Percentiles rank a stretch among this genome's conserved stretches.
Conservation (phyloP, 2,329 filamentous ascomycete species). For the Didymella segeticola region DNA sequence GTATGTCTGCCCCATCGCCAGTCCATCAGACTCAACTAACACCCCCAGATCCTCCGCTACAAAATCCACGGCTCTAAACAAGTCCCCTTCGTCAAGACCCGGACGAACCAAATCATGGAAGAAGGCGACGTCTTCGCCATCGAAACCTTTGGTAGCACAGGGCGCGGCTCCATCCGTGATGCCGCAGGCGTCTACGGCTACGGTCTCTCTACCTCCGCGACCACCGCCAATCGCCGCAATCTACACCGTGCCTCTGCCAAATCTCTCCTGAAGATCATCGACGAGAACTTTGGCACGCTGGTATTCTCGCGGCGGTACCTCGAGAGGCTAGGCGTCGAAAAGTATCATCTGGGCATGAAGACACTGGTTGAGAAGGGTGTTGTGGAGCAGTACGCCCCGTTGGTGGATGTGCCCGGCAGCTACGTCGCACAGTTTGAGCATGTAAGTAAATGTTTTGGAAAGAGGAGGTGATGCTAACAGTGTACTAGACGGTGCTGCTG, state of each 20-base stretch:
- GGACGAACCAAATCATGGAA: constrained; percentile 92
- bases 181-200: constrained; percentile 71
- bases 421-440: constrained; percentile 96
- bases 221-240: constrained; percentile 53
- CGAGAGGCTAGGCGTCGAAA: constrained; percentile 85
- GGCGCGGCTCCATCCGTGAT: constrained; percentile 82
- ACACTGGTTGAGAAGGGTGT: constrained; percentile 81
- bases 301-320: constrained; percentile 89
- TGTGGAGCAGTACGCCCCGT: constrained; percentile 85
- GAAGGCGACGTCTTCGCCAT: constrained; percentile 95
- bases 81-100: constrained; percentile 87
- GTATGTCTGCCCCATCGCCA: not conserved
- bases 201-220: constrained; percentile 52
- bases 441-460: constrained; percentile 65
- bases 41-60: constrained; percentile 72
- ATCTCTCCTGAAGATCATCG: constrained; percentile 82
- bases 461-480: constrained; percentile 13
- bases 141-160: constrained; percentile 93
- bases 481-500: constrained; percentile 41
- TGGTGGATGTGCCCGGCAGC: constrained; percentile 88
- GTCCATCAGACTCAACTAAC: not conserved
- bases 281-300: constrained; percentile 92
- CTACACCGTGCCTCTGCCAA: constrained; percentile 81
- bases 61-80: constrained; percentile 92
- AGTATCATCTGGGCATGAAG: constrained; percentile 89